phyloP scores from a whole-genome alignment of 2,329 filamentous ascomycete species.

The Claviceps sp. region DNA sequence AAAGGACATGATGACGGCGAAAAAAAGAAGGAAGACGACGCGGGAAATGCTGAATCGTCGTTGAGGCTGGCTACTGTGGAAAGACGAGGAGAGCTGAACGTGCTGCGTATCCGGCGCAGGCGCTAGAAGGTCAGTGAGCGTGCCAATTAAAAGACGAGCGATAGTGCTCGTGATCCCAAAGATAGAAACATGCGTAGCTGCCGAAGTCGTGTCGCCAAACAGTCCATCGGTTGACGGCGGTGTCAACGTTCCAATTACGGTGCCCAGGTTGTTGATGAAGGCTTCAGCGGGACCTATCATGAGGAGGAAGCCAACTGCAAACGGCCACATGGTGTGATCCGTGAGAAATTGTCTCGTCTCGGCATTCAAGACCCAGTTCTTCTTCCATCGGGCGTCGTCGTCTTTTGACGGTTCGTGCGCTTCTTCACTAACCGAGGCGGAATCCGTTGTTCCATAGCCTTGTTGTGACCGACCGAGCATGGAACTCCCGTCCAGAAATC shows the following conservation, averaged over 20 bases:
- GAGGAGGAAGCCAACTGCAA: conserved; percentile 82
- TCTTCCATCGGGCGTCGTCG: conserved; percentile 51
- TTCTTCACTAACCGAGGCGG: conserved; percentile 31
- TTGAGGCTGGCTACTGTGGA: conserved; percentile 9
- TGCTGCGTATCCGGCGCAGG: conserved; percentile 48
- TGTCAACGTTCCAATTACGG: conserved; percentile 77
- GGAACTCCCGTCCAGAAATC: conserved; percentile 61
- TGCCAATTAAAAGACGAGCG: conserved; percentile 81
- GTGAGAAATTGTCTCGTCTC: conserved; percentile 75
- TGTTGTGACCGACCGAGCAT: conserved; percentile 46
- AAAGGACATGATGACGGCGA: conserved; percentile 57
- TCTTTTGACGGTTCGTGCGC: conserved; percentile 26
- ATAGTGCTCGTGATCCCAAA: conserved; percentile 81
- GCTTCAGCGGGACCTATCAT: conserved; percentile 92
- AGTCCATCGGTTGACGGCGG: conserved; percentile 34
- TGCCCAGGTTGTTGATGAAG: conserved; percentile 95
- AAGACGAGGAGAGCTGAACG: conserved; percentile 27
- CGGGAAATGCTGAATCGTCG: conserved; percentile 54
- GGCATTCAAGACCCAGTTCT: conserved; percentile 81
- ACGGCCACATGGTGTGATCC: conserved; percentile 91
- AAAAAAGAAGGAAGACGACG: conserved; percentile 63
- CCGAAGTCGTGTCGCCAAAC: conserved; percentile 37
- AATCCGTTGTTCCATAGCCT: conserved; percentile 49
- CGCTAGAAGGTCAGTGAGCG: conserved; percentile 77
- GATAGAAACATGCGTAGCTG: conserved; percentile 84